Evolutionary conservation across 2,329 filamentous ascomycete species (phyloP).

Genomic region (Clarireedia sp.): DNA sequence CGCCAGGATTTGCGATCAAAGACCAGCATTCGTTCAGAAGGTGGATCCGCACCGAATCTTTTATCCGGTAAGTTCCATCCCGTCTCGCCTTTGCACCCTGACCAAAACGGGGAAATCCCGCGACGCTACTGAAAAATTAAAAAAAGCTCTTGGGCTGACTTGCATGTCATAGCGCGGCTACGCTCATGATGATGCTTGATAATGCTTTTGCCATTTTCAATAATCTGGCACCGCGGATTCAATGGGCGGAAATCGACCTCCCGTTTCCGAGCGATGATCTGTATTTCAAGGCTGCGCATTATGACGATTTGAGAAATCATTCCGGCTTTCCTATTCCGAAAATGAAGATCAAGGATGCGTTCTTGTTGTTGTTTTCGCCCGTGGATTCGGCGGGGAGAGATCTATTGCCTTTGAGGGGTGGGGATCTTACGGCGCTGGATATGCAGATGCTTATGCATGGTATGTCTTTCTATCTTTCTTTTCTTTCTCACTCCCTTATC

Average conservation of each 20-base stretch:
- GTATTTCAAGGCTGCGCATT: constrained; percentile 24
- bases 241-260: constrained; percentile 28
- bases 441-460: constrained; percentile 29
- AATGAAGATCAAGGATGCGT: constrained; percentile 27
- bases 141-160: not conserved
- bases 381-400: constrained; percentile 14
- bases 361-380: constrained; percentile 20
- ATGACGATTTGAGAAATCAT: constrained; percentile 18
- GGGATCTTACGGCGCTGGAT: constrained; percentile 22
- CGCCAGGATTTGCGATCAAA: constrained; percentile 19
- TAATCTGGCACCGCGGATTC: constrained; percentile 25
- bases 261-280: constrained; percentile 24
- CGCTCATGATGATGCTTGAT: constrained; percentile 26
- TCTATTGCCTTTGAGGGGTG: constrained; percentile 14
- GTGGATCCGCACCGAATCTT: constrained; percentile 27
- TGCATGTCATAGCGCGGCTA: constrained; percentile 16
- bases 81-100: no score
- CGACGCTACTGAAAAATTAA: not conserved
- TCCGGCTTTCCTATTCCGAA: constrained; percentile 14
- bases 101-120: not conserved
- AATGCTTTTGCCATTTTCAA: constrained; percentile 28
- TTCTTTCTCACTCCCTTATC: not conserved
- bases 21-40: constrained; percentile 22
- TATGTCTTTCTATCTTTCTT: constrained; percentile 9
- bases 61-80: constrained; percentile 19